Evolutionary conservation across 106 monocot species (phyloP).

Genomic region (Vanilla planifolia): DNA sequence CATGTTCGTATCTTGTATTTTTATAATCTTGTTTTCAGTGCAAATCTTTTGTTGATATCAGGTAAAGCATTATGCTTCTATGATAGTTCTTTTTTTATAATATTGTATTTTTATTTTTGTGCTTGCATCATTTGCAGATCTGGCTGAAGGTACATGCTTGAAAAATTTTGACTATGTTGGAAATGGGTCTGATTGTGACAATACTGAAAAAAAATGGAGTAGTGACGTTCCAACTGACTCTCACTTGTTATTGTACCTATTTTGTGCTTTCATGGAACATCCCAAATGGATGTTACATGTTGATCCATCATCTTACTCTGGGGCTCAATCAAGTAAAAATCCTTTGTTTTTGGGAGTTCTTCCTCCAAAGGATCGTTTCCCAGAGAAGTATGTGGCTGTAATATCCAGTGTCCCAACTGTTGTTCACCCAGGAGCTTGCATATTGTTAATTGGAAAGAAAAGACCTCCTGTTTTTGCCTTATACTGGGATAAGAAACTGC

Average conservation of each 20-base stretch:
- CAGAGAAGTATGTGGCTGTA: slow-evolving; percentile 93
- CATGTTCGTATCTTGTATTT: not conserved
- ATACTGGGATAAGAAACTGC: slow-evolving; percentile 93
- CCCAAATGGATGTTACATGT: slow-evolving; percentile 97
- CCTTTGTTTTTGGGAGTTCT: slow-evolving; percentile 86
- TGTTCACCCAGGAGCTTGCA: slow-evolving; percentile 89
- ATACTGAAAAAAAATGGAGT: slow-evolving; percentile 51
- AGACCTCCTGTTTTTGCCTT: slow-evolving; percentile 71
- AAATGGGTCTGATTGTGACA: slow-evolving; percentile 46
- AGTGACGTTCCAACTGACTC: slow-evolving; percentile 82
- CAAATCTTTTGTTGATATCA: not conserved
- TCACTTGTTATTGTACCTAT: slow-evolving; percentile 71
- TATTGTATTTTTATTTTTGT: not conserved
- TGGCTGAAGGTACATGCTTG: slow-evolving; percentile 93
- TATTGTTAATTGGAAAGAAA: slow-evolving; percentile 84
- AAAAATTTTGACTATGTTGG: slow-evolving; percentile 72
- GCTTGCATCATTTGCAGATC: slow-evolving; percentile 35
- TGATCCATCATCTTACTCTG: slow-evolving; percentile 78
- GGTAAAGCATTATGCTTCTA: not conserved
- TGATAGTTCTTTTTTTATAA: not conserved
- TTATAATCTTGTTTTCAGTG: not conserved
- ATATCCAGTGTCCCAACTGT: slow-evolving; percentile 69
- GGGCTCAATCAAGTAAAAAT: slow-evolving; percentile 81
- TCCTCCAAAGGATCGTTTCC: slow-evolving; percentile 92
- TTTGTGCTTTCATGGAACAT: slow-evolving; percentile 92